phyloP scores from a whole-genome alignment of 1,284 basidiomycete species.

The Sporisorium sorghi region DNA sequence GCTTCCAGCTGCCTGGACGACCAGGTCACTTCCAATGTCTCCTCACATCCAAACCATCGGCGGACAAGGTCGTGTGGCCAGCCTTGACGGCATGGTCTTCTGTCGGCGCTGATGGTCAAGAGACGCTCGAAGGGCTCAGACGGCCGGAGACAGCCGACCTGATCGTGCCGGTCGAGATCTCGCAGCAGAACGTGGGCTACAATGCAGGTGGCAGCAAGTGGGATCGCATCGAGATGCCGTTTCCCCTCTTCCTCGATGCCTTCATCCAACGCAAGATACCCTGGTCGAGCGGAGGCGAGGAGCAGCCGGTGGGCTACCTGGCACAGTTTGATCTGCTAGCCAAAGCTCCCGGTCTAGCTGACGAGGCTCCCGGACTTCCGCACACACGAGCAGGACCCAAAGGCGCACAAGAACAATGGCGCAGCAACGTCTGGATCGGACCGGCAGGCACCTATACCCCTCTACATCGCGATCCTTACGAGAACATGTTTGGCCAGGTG shows the following conservation, averaged over 20 bases:
- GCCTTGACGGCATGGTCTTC: conserved; percentile 38
- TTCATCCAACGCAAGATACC: conserved; percentile 51
- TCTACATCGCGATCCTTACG: conserved; percentile 53
- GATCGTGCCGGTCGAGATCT: conserved; percentile 52
- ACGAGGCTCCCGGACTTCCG: conserved; percentile 47
- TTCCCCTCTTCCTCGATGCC: conserved; percentile 53
- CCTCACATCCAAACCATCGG: conserved; percentile 9
- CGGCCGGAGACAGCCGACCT: conserved; percentile 21
- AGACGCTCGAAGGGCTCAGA: conserved; percentile 43
- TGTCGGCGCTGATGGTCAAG: conserved; percentile 21
- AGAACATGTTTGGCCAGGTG: conserved; percentile 55
- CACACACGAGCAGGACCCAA: conserved; percentile 51
- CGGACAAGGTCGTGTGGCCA: conserved; percentile 45
- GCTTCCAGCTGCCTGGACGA: conserved; percentile 27
- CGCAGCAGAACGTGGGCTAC: conserved; percentile 40
- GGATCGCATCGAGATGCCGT: conserved; percentile 54
- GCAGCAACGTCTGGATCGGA: conserved; percentile 58
- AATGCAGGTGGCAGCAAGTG: conserved; percentile 37
- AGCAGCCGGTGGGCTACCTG: conserved; percentile 46
- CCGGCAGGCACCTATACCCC: conserved; percentile 53
- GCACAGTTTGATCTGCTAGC: conserved; percentile 55
- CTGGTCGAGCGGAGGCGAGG: conserved; percentile 12
- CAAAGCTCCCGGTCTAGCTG: conserved; percentile 23
- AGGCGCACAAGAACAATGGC: conserved; percentile 48
- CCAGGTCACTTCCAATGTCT: conserved; percentile 36